A percentile compares a stretch with the other conserved stretches of the same genome.
These are phyloP conservation scores for Kwoniella sp. DNA, from an alignment of 768 basidiomycete species.

Conservation along the genomic window DNA sequence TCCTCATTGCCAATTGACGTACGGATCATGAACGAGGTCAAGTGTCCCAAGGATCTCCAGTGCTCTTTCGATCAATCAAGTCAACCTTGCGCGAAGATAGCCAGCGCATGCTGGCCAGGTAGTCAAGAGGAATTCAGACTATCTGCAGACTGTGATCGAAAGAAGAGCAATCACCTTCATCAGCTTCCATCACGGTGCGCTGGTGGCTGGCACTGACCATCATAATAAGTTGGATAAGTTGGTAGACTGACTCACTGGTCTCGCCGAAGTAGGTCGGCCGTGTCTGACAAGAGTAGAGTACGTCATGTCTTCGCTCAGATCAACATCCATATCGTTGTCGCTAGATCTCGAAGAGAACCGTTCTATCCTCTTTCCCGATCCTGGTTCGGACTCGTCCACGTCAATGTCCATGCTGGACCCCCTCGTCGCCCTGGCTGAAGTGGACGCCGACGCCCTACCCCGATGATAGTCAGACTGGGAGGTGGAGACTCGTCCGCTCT, in stretches of 20 bases:
- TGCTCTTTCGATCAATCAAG: no score
- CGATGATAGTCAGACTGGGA: not conserved
- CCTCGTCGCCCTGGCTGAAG: not conserved
- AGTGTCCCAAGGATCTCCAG: no score
- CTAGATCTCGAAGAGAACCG: no score
- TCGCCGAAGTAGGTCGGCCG: not conserved
- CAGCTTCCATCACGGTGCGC: not conserved
- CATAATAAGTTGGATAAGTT: no score
- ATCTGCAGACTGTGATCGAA: not conserved
- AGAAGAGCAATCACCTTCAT: not conserved
- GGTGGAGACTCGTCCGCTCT: not conserved
- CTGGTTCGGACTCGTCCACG: no score
- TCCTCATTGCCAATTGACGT: no score
- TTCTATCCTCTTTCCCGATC: no score
- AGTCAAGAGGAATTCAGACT: not conserved
- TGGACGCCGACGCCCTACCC: not conserved
- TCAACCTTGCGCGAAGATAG: no score
- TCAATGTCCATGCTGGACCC: not conserved
- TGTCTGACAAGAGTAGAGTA: not conserved
- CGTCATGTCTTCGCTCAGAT: no score
- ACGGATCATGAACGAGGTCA: no score
- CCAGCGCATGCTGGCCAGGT: not conserved
- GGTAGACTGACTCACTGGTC: not conserved
- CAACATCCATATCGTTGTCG: no score
- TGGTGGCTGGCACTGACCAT: not conserved